phyloP scores from a whole-genome alignment of 2,329 filamentous ascomycete species.

The Mycosphaerella sp. region DNA sequence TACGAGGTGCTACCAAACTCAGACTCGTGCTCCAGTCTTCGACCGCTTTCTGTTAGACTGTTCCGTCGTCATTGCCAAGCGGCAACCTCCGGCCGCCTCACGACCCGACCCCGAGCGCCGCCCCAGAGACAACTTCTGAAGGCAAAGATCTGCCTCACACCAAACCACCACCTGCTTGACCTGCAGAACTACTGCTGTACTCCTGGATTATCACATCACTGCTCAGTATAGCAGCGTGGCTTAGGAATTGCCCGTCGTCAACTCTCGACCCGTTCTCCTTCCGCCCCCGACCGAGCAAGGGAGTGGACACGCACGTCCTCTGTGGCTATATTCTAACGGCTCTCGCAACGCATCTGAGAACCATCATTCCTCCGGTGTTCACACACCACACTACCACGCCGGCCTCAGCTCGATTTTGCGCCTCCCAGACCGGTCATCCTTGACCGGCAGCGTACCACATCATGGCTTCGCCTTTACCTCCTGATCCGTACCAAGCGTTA shows the following conservation, averaged over 20 bases:
- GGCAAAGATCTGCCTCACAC: background rate
- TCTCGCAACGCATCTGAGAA: background rate
- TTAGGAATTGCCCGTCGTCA: background rate
- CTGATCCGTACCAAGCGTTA: slow-evolving; percentile 81
- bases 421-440: slow-evolving; percentile 8
- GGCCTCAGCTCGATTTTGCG: slow-evolving; percentile 6
- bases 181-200: background rate
- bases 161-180: background rate
- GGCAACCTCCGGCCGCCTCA: background rate
- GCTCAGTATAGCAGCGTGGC: background rate
- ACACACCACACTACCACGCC: background rate
- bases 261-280: background rate
- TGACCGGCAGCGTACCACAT: slow-evolving; percentile 10
- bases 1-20: too few species aligned
- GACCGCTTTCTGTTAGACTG: background rate
- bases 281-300: background rate
- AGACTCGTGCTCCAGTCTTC: background rate
- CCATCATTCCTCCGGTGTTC: background rate
- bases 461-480: slow-evolving; percentile 37
- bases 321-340: background rate
- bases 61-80: background rate
- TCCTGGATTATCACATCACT: background rate
- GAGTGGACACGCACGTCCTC: background rate
- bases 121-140: background rate
- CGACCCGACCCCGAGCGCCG: slow-evolving; percentile 1